Base-by-base conservation (phyloP, 345 rosid genomes). In the Lagerstroemia speciosa region DNA sequence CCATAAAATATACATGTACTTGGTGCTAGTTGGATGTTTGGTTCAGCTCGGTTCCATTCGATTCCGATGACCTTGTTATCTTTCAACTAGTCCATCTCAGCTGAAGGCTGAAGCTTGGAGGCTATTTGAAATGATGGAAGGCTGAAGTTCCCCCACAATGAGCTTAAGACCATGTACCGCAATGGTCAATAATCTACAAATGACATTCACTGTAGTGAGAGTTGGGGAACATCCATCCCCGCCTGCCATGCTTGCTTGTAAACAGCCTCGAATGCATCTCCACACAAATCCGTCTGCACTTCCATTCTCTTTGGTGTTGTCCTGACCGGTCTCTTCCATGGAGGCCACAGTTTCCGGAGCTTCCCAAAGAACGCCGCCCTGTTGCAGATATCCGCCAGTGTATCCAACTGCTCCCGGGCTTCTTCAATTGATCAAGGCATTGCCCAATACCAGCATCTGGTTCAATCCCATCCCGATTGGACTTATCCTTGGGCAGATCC, bases 261-360 rank as follows among this genome's bases (percentile, higher is more conserved):
- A 93, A 93, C 96, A 93, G 86, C 82, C 92, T 87, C 1, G 97
- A 93, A 36, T 89, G 97, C 98, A 93, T 89, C 81, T 91, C 97
- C 66, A 91, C 91, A 62, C 89, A 93, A 8, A 91, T 93, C 69
- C 81, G 86, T 78, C 86, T 87, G 69, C 82, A 93, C 84, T 93
- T 90, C n/a, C 1, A 90, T 90, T 78, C 87, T 91, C 70, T 93
- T 87, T 26, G 97, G 96, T 1, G 86, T 75, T 64, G 91, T 91
- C 24, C n/a, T n/a, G n/a, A n/a, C 94, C 92, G 43, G 89, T 81
- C 67, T 93, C 96, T 74, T 93, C 97, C 97, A 93, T 89, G 70
- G 94, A 93, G 0, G 91, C 97, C 27, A 93, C 87, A 61, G 89
- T 87, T 75, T 92, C 94, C 64, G 91, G 78, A 27, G 98, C 83